Evolutionary conservation across 495 filamentous ascomycete species (phyloP), one percentile per base, ranked within the genome.

Genomic region (Annulohypoxylon bovei): DNA sequence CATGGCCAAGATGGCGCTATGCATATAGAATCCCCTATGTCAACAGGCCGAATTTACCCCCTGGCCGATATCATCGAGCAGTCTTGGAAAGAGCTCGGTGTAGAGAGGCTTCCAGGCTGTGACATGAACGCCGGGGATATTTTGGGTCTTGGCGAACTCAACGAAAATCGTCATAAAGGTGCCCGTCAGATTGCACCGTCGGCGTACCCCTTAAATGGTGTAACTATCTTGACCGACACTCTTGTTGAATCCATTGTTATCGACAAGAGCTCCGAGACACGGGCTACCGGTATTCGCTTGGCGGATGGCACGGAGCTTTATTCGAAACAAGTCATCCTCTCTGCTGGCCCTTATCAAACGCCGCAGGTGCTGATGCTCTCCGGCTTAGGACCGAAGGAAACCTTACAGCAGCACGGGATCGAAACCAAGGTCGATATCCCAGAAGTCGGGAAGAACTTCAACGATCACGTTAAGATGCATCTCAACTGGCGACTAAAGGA

Each of bases 301-400:
- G 67, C 49, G 1, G 59, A 81, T 79, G 75, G 75, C 53, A 39
- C 76, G 67, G 32, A 65, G 75, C 79, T 81, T 54, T 35, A 75
- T 4, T 70, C 73, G 6, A 81, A 85, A 30, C 87, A 90, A 30
- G 81, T 90, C 22, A 84, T 91, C 49, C 67, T 91, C 6, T 81
- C 81, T 7, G 81, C 83, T 20, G 88, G 89, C 7, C 77, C 88
- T 1, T 76, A 86, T 32, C 81, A 88, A 66, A 79, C 80, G 0
- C 87, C 88, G 4, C 83, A 86, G 46, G 73, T 89, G 28, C 79
- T 89, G 1, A 85, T 87, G 82, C 82, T 87, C 12, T 88, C 86
- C 2, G 88, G 87, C 1, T 81, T 90, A 42, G 87, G 87, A 2
- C 83, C 86, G 0, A 73, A 75, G 12, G 62, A 74, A 0, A 77